Conservation (phyloP, 2,329 filamentous ascomycete species). For the Sporothrix pallida region DNA sequence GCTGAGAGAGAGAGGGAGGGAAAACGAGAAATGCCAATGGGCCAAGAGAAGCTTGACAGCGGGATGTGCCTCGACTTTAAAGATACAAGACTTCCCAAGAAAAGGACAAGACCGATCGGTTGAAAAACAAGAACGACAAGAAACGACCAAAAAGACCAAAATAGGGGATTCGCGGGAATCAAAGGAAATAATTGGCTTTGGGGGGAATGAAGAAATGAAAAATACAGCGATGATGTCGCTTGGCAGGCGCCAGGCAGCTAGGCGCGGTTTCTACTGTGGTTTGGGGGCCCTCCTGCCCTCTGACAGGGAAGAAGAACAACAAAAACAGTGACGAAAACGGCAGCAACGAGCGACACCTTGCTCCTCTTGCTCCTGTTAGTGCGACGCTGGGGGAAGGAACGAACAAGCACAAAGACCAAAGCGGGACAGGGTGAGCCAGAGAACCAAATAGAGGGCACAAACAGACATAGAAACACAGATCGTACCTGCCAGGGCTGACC, state of each 20-base stretch:
- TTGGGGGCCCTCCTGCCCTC: too few species aligned
- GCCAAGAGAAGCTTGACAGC: conserved; percentile 31
- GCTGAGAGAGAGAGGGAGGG: neutral
- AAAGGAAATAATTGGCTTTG: neutral
- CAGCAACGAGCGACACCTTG: conserved; percentile 9
- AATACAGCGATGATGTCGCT: neutral
- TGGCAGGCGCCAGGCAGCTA: conserved; percentile 25
- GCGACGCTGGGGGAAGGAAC: conserved; percentile 12
- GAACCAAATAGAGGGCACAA: neutral
- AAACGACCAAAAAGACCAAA: neutral
- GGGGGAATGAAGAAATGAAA: conserved; percentile 10
- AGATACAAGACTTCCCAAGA: conserved; percentile 16
- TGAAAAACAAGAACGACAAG: neutral
- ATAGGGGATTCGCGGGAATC: neutral
- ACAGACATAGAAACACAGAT: neutral
- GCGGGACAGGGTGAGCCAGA: neutral
- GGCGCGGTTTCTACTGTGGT: neutral
- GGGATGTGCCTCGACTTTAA: conserved; percentile 24
- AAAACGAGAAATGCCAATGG: neutral
- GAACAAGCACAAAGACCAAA: neutral
- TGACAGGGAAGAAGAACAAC: neutral
- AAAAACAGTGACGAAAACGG: conserved; percentile 16
- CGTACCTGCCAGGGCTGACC: conserved; percentile 16
- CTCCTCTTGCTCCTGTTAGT: neutral
- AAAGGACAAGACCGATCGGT: conserved; percentile 6